Evolutionary conservation across 208 protist species (phyloP), one percentile per base, ranked within the genome.

Genomic region (Kentomonas sorsogonicus): DNA sequence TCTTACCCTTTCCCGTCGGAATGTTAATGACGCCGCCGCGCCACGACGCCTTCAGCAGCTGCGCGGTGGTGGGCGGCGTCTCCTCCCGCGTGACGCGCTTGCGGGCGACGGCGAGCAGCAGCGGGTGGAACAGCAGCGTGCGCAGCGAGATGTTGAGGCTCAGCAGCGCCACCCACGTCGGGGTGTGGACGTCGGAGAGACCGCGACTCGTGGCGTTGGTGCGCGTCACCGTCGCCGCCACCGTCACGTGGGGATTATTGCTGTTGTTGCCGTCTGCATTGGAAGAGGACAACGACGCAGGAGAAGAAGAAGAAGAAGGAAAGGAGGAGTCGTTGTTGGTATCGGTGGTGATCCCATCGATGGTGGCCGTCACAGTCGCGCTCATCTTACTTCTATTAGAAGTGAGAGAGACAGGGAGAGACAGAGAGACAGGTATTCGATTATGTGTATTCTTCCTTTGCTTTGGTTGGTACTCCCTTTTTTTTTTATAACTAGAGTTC

Each of bases 191-290:
- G 60, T 94, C 77, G 29, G 82, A 90, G 47, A 91, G 62, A 58
- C 65, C 68, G 11, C 88, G 81, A 15, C 64, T 92, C 31, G 92
- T 84, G 4, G 88, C 88, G 45, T 87, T 94, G 0, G 83, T 89
- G 29, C 61, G 40, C 27, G 63, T 50, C 3, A 26, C 39, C 5
- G 7, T 3, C 5, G 23, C 20, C n/a, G 16, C 50, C 18, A 27
- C 16, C 1, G 50, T 16, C 48, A 29, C 0, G 53, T n/a, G 15
- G 6, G 47, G 9, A 48, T 48, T 48, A 48, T 29, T 48, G 11
- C 11, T 48, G 5, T 48, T 48, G 11, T 15, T 11, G 11, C 11
- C 26, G 11, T 5, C 11, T 25, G 5, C 34, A 22, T 27, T 22
- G 39, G 11, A 13, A 22, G 26, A n/a, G 18, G 4, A 31, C 20